Base-by-base conservation (phyloP, 495 filamentous ascomycete species). In the Penicillium roqueforti region DNA sequence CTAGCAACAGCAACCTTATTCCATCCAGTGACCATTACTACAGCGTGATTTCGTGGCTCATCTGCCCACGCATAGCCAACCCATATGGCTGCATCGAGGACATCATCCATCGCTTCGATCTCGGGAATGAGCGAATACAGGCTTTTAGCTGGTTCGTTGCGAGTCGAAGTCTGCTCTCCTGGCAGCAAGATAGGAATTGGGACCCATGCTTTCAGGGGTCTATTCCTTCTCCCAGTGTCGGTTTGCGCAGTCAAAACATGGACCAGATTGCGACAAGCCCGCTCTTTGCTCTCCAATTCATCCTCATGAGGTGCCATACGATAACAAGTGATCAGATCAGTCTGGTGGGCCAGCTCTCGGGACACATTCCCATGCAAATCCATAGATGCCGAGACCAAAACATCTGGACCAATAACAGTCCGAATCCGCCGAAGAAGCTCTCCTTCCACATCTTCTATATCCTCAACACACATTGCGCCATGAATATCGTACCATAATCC, bases 11-110 rank as follows among this genome's bases (percentile, higher is more conserved):
- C 68, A 4, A 61, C 54, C 36, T 69, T 52, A 22, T 77, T 62
- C 77, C 75, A 80, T 3, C 80, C 80, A 0, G 79, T 82, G 3
- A 78, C 79, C 6, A 81, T 71, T 6, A 82, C 71, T 4, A 61
- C 76, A 0, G 78, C 80, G 11, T 76, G 71, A 43, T 82, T 82
- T 23, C 80, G 74, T 19, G 76, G 76, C 55, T 82, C 80, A 54
- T 83, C 80, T 5, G 80, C 80, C 80, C 80, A 83, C 4, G 79
- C 74, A 60, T 83, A 83, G 1, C 80, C 80, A 10, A 83, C 78
- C 80, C 80, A 83, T 13, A 83, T 75, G 0, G 76, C 77, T 1
- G 78, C 80, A 62, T 83, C 80, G 14, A 82, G 59, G 2, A 82
- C 63, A 3, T 69, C 75, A 0, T 67, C 55, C 8, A 50, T 47